These are phyloP conservation scores for Saturnispora sekii DNA, from an alignment of 805 yeast species.

Conservation along the genomic window DNA sequence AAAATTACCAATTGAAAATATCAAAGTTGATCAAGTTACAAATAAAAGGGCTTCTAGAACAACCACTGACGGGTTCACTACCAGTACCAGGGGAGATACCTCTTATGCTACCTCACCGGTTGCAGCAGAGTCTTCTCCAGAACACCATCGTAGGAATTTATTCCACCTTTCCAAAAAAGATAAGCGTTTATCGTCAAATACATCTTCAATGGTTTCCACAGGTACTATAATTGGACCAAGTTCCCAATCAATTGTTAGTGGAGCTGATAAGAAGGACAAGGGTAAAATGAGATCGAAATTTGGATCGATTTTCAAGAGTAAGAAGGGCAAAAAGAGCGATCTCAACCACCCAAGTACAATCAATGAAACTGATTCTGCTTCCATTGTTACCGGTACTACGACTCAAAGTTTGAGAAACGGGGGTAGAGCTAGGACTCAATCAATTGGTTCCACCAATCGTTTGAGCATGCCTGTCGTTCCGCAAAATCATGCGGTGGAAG, in stretches of 20 bases:
- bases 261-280: slow-evolving; percentile 20
- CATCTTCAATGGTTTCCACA: slow-evolving; percentile 10
- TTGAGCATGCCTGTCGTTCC: not conserved
- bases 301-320: slow-evolving; percentile 56
- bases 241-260: slow-evolving; percentile 1
- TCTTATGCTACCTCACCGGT: not conserved
- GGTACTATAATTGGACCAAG: slow-evolving; percentile 8
- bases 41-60: slow-evolving; percentile 8
- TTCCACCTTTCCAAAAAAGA: slow-evolving; percentile 11
- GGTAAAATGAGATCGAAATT: slow-evolving; percentile 52
- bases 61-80: slow-evolving; percentile 15
- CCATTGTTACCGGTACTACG: slow-evolving; percentile 19
- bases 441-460: slow-evolving; percentile 5
- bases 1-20: slow-evolving; percentile 21
- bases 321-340: slow-evolving; percentile 33
- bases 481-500: not conserved
- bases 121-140: slow-evolving; percentile 2
- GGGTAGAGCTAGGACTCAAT: slow-evolving; percentile 10
- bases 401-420: slow-evolving; percentile 3
- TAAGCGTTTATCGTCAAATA: slow-evolving; percentile 11
- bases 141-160: slow-evolving; percentile 7
- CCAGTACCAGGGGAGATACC: not conserved
- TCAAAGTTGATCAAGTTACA: slow-evolving; percentile 10
- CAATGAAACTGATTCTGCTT: slow-evolving; percentile 26
- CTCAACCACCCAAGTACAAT: slow-evolving; percentile 16